Evolutionary conservation across 306 rosid species (phyloP).

Genomic region (Potentilla sterilis): DNA sequence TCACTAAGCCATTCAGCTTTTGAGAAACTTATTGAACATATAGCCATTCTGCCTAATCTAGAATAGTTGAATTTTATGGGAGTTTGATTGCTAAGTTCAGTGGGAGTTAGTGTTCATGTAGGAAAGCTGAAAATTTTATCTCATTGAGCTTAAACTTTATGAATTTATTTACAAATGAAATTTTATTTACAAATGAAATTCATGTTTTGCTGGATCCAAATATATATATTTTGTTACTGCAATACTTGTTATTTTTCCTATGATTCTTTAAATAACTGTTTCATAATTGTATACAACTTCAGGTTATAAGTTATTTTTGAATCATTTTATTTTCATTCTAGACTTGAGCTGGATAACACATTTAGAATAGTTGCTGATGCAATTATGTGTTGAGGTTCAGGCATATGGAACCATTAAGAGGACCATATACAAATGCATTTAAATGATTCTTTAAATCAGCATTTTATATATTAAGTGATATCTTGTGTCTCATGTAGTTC

Average conservation of each 20-base stretch:
- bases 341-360: background rate
- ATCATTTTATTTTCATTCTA: background rate
- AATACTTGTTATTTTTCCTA: background rate
- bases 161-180: no score
- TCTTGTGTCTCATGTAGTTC: no score
- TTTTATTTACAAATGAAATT: background rate
- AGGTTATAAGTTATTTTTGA: background rate
- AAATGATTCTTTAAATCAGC: no score
- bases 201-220: background rate
- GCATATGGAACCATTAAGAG: no score
- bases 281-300: background rate
- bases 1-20: background rate
- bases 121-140: background rate
- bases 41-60: background rate
- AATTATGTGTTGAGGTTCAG: no score
- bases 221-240: background rate
- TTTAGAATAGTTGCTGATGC: background rate
- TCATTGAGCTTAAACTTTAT: background rate
- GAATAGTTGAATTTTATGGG: background rate
- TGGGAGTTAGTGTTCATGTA: background rate
- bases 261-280: background rate
- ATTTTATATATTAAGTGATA: no score
- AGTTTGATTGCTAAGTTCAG: background rate
- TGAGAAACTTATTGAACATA: background rate
- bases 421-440: no score